These are phyloP conservation scores for Aspergillus piperis DNA, from an alignment of 2,329 filamentous ascomycete species.

Conservation along the genomic window DNA sequence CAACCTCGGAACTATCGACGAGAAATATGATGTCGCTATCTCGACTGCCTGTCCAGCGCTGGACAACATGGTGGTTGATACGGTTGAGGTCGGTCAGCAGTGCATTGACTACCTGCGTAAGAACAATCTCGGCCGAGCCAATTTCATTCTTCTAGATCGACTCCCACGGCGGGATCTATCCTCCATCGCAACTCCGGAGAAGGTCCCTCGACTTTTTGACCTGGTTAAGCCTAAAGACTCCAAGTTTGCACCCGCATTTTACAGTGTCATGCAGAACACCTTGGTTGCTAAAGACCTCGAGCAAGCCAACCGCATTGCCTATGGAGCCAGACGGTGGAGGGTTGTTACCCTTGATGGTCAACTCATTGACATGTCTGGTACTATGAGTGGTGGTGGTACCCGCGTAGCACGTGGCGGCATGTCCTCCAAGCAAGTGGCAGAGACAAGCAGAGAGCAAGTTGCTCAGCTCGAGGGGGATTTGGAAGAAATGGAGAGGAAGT, in stretches of 20 bases:
- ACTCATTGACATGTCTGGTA: conserved; percentile 96
- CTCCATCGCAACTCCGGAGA: conserved; percentile 82
- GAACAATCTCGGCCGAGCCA: conserved; percentile 93
- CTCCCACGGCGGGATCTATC: conserved; percentile 76
- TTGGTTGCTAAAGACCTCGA: conserved; percentile 87
- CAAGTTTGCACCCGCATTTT: conserved; percentile 86
- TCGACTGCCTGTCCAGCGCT: conserved; percentile 90
- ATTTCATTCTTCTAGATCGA: conserved; percentile 94
- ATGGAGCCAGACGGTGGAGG: conserved; percentile 89
- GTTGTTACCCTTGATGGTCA: conserved; percentile 95
- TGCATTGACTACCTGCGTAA: conserved; percentile 97
- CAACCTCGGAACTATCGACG: conserved; percentile 89
- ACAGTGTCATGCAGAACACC: conserved; percentile 92
- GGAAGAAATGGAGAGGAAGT: conserved; percentile 79
- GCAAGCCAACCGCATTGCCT: conserved; percentile 97
- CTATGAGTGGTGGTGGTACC: conserved; percentile 95
- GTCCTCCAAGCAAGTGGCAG: conserved; percentile 91
- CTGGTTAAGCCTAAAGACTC: conserved; percentile 86
- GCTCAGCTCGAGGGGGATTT: conserved; percentile 82
- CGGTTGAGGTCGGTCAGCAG: conserved; percentile 92
- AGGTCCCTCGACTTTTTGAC: conserved; percentile 89
- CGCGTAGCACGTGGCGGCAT: conserved; percentile 89
- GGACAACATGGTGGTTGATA: conserved; percentile 96
- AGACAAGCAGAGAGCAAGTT: conserved; percentile 86
- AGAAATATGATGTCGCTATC: conserved; percentile 95